Evolutionary conservation across 495 filamentous ascomycete species (phyloP).

Genomic region (Hyaloscypha variabilis): DNA sequence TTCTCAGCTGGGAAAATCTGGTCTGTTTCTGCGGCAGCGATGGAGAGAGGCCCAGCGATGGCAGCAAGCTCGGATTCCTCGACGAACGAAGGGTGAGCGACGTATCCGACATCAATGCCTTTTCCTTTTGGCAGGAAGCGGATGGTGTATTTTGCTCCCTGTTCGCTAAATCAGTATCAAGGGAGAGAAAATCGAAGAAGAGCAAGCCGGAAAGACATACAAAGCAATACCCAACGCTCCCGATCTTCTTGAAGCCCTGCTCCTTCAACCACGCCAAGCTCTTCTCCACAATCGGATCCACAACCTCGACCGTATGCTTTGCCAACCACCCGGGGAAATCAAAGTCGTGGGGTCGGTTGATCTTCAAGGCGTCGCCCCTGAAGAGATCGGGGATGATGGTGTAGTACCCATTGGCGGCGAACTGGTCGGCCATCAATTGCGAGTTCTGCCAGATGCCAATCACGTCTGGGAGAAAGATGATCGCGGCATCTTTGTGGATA

Average conservation of each 20-base stretch:
- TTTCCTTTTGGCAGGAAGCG: constrained; percentile 27
- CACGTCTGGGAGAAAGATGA: constrained; percentile 65
- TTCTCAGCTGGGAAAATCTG: constrained; percentile 75
- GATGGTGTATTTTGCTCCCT: constrained; percentile 54
- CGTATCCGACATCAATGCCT: constrained; percentile 63
- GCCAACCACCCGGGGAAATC: constrained; percentile 63
- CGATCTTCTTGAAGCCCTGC: constrained; percentile 65
- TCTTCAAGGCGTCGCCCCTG: constrained; percentile 64
- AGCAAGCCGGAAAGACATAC: constrained; percentile 4
- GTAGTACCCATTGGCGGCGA: constrained; percentile 79
- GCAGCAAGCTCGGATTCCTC: constrained; percentile 73
- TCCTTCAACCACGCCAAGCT: constrained; percentile 50
- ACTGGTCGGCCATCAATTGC: constrained; percentile 82
- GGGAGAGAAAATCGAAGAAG: neutral
- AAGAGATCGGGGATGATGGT: constrained; percentile 78
- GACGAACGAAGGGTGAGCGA: constrained; percentile 78
- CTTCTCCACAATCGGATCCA: constrained; percentile 56
- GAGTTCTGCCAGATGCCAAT: constrained; percentile 75
- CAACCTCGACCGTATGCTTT: constrained; percentile 56
- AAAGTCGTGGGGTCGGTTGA: constrained; percentile 60
- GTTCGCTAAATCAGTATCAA: neutral
- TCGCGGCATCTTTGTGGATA: constrained; percentile 50
- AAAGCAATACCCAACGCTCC: constrained; percentile 79
- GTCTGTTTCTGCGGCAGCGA: constrained; percentile 81
- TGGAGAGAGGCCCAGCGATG: constrained; percentile 71